Conservation (phyloP, 495 filamentous ascomycete genomes). For the Evernia prunastri region DNA sequence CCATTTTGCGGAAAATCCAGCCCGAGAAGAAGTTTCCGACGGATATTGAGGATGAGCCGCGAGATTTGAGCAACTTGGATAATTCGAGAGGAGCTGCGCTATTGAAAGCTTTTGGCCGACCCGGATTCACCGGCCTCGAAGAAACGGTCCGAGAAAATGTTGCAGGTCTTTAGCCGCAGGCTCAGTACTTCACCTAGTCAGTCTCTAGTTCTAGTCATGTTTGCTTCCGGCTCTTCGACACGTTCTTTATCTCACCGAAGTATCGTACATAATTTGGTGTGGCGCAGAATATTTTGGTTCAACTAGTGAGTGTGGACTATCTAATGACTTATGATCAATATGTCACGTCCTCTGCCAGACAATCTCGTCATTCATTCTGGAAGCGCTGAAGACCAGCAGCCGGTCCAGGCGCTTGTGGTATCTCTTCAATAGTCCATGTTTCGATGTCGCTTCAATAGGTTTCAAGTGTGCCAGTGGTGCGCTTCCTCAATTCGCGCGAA, state of each 20-base stretch:
- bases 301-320: too few relatives aligned
- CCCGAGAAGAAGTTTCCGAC: slow-evolving; percentile 26
- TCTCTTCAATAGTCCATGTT: background rate
- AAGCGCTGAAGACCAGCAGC: too few relatives aligned
- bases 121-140: slow-evolving; percentile 22
- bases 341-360: too few relatives aligned
- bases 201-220: background rate
- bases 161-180: background rate
- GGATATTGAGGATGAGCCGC: slow-evolving; percentile 24
- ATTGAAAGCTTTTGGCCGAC: slow-evolving; percentile 22
- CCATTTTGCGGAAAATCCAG: slow-evolving; percentile 21
- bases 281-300: background rate
- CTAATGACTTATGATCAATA: too few relatives aligned
- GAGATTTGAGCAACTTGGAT: slow-evolving; percentile 27
- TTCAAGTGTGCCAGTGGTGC: background rate
- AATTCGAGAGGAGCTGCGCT: slow-evolving; percentile 23
- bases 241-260: background rate
- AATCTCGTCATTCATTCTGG: too few relatives aligned
- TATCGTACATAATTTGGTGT: background rate
- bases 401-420: background rate
- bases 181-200: background rate
- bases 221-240: background rate
- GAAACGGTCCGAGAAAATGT: slow-evolving; percentile 16
- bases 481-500: background rate
- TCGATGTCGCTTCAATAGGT: background rate